Evolutionary conservation across 1,284 basidiomycete species (phyloP), one percentile per base, ranked within the genome.

Genomic region (Leccinum pachyderme): DNA sequence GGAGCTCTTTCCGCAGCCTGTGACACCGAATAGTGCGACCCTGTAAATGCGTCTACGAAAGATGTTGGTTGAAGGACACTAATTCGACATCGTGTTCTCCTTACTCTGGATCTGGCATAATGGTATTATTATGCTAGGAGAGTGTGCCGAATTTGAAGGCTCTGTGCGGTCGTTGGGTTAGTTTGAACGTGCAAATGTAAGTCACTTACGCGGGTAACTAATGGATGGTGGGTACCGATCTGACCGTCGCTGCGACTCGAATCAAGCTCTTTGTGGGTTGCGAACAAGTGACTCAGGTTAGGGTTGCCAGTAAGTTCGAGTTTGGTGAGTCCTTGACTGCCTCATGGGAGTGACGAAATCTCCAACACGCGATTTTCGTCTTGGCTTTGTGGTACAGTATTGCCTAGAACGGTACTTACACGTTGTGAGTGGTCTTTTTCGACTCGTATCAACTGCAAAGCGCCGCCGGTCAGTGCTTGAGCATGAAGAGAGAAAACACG

Each of bases 1-100:
- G 1, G 67, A 70, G 41, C 66, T 67, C 56, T 67, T 67, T 37
- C 66, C 66, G 41, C 62, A 60, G 22, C 66, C 66, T 12, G 56
- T 65, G 53, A 61, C 64, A 33, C 66, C 66, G 29, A 67, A 68
- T 18, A 67, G 18, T 28, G 49, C 65, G 18, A 71, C 52, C 24
- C 64, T 66, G 56, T 67, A 65, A 18, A 61, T 47, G 31, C 64
- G 66, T 43, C 67, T 66, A 48, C 27, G 27, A 45, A 48, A 25
- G 33, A 47, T 29, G 55, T 68, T 35, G 35, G 52, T 32, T n/a
- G 41, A 53, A 25, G n/a, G 25, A 29, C 8, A 32, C 27, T 24
- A 35, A 25, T 46, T 55, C 29, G 33, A 29, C 25, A n/a, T 37
- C 29, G 33, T 12, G 25, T 18, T 29, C 35, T 51, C 45, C 64